Conservation (phyloP, 768 basidiomycete species). For the Tulasnella sp. region DNA sequence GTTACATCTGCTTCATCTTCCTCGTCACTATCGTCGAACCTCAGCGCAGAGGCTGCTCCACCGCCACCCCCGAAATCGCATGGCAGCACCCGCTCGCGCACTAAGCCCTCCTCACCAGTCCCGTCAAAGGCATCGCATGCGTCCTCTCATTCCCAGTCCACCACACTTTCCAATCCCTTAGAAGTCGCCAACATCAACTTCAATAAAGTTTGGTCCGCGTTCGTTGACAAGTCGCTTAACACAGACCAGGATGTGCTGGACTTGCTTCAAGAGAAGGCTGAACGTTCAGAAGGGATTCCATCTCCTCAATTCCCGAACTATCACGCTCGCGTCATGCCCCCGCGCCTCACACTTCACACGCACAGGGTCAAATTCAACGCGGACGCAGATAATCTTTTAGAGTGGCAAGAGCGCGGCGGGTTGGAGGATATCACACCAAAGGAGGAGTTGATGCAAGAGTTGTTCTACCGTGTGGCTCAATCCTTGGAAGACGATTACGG, state of each 20-base stretch:
- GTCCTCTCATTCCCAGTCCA: no score
- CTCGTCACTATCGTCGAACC: no score
- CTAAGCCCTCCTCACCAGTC: no score
- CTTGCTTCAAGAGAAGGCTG: not conserved
- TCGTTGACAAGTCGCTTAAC: not conserved
- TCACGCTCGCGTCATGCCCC: not conserved
- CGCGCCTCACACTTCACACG: not conserved
- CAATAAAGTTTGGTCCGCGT: not conserved
- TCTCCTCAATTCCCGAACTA: slow-evolving; percentile 4
- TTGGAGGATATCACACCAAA: not conserved
- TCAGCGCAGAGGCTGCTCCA: no score
- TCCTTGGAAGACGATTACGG: not conserved
- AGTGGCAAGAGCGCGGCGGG: not conserved
- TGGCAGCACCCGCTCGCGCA: no score
- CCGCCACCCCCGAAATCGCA: no score
- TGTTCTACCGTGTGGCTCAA: not conserved
- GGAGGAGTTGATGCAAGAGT: slow-evolving; percentile 1
- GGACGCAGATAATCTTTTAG: not conserved
- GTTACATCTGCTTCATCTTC: no score
- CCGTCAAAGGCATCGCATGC: no score
- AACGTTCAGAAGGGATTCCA: not conserved
- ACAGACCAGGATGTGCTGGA: not conserved
- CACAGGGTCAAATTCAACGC: slow-evolving; percentile 2
- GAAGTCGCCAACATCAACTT: not conserved
- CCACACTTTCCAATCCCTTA: no score